phyloP scores from a whole-genome alignment of 2,329 filamentous ascomycete genomes.

The Xylaria sp. region DNA sequence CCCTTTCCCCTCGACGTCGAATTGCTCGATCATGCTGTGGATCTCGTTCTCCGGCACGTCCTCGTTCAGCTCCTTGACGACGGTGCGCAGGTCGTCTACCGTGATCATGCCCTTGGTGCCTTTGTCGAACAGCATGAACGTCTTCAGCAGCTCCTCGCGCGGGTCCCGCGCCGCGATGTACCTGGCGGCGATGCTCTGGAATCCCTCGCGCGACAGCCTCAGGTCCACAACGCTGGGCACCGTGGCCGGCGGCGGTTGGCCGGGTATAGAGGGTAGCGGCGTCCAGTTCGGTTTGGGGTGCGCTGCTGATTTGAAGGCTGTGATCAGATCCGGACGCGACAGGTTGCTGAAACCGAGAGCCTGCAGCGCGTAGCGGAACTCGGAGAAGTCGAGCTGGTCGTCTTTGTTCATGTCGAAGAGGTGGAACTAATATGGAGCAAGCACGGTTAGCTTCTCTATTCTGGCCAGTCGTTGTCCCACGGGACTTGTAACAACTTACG shows the following conservation, averaged over 20 bases:
- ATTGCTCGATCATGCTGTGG: constrained; percentile 96
- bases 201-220: constrained; percentile 76
- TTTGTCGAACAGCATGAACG: constrained; percentile 92
- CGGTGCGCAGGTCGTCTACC: constrained; percentile 84
- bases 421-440: constrained; percentile 70
- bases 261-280: constrained; percentile 54
- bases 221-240: constrained; percentile 72
- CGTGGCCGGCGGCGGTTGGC: constrained; percentile 58
- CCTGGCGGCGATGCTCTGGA: constrained; percentile 80
- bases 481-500: constrained; percentile 62
- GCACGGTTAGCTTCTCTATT: constrained; percentile 24
- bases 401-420: constrained; percentile 98
- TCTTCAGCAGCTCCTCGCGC: constrained; percentile 87
- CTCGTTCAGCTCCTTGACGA: constrained; percentile 91
- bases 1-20: constrained; percentile 93
- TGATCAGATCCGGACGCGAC: constrained; percentile 84
- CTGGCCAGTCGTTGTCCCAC: too few species aligned
- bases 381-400: constrained; percentile 93
- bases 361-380: constrained; percentile 95
- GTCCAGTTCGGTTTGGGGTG: constrained; percentile 71
- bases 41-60: constrained; percentile 93
- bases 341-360: constrained; percentile 89
- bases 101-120: constrained; percentile 92
- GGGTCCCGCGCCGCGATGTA: constrained; percentile 86
- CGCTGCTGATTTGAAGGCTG: constrained; percentile 83